Conservation (phyloP, 495 filamentous ascomycete genomes). For the Rhizodiscina lignyota region DNA sequence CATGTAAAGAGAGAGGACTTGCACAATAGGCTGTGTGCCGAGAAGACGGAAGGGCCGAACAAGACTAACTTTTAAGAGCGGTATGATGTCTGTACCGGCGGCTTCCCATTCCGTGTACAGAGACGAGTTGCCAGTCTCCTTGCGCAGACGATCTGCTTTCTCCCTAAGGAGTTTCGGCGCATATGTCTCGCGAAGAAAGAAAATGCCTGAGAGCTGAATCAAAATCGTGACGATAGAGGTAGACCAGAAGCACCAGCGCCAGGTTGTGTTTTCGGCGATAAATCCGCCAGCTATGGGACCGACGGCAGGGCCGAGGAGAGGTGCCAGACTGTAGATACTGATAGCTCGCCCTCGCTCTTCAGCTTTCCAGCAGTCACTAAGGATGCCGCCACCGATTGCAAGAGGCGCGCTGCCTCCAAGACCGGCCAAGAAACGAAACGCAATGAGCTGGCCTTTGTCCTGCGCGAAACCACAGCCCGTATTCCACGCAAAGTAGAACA, state of each 20-base stretch:
- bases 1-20: conserved; percentile 41
- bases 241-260: conserved; percentile 24
- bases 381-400: conserved; percentile 23
- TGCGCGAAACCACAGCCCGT: conserved; percentile 23
- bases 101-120: conserved; percentile 49
- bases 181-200: conserved; percentile 53
- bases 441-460: conserved; percentile 19
- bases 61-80: conserved; percentile 13
- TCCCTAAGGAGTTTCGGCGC: conserved; percentile 32
- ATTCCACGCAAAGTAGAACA: conserved; percentile 25
- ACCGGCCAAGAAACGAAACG: conserved; percentile 24
- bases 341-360: conserved; percentile 25
- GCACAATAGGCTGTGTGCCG: conserved; percentile 35
- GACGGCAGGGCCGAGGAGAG: conserved; percentile 24
- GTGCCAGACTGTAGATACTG: conserved; percentile 21
- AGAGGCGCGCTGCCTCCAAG: conserved; percentile 24
- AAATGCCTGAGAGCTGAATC: conserved; percentile 45
- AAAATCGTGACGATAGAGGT: conserved; percentile 42
- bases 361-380: conserved; percentile 20
- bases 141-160: conserved; percentile 27
- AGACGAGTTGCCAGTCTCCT: conserved; percentile 43
- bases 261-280: conserved; percentile 45
- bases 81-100: conserved; percentile 16
- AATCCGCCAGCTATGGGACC: conserved; percentile 28
- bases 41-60: conserved; percentile 31